phyloP scores from a whole-genome alignment of 2,329 filamentous ascomycete species.

The Penicillium italicum region DNA sequence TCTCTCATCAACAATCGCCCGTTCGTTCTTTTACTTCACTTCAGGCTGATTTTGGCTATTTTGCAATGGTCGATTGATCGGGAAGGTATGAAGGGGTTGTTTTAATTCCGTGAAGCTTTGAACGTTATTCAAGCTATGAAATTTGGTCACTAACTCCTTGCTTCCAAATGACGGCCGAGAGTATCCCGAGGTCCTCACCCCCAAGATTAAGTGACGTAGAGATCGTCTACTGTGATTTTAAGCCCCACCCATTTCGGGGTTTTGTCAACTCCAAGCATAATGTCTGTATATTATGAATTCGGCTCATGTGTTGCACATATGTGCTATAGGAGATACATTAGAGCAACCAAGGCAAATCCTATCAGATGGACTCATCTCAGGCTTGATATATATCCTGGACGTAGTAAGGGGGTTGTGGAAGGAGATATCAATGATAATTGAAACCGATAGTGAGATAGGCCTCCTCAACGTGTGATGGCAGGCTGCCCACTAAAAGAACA shows the following conservation, averaged over 20 bases:
- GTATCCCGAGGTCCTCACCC: neutral
- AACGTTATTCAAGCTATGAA: neutral
- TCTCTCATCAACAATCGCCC: conserved; percentile 12
- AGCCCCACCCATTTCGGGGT: neutral
- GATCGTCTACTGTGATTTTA: neutral
- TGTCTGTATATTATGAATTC: neutral
- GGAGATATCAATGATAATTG: neutral
- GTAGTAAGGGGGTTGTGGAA: neutral
- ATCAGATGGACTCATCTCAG: neutral
- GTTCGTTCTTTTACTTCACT: conserved; percentile 6
- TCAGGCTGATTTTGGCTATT: neutral
- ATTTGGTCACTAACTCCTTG: neutral
- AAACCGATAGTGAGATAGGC: neutral
- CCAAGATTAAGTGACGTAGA: neutral
- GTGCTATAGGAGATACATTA: neutral
- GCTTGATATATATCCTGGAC: neutral
- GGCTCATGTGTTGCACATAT: neutral
- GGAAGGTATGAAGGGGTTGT: neutral
- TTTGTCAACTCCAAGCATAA: neutral
- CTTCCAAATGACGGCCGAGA: neutral
- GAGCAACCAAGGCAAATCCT: neutral
- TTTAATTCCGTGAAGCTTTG: neutral
- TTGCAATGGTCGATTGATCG: neutral
- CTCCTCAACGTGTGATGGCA: neutral
- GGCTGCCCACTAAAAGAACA: neutral